Evolutionary conservation across 108 stramenopile species (phyloP), one percentile per base, ranked within the genome.

Genomic region (Tribonema minus): DNA sequence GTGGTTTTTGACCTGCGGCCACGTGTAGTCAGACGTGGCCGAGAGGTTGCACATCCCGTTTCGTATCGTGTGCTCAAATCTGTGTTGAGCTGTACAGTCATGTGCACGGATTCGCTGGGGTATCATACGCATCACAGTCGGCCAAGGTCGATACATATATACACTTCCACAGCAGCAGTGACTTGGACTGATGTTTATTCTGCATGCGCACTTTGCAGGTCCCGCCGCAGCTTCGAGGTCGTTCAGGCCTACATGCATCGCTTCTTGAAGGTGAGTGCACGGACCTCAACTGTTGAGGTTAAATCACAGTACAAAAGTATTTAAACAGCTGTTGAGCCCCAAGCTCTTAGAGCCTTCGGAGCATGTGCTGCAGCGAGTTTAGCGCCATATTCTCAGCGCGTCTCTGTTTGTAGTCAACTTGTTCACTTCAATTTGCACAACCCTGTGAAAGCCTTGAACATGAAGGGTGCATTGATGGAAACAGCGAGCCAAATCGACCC

Each of bases 171-270:
- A 46, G 2, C 0, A 46, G 41, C 23, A 46, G 23, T 1, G 1
- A 12, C 23, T 23, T 20, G 23, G 20, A 23, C 12, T 46, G 1
- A 46, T 3, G 12, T 46, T 46, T 46, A 23, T 46, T 46, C 20
- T 3, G 12, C 1, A 12, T 41, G 35, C 27, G 3, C 12, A n/a
- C n/a, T n/a, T n/a, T n/a, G 46, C 58, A 78, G 76, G 37, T 67
- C 66, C 25, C 64, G 64, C 37, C 30, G 37, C 26, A 72, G 33
- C 64, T 82, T 82, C 25, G 81, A 82, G 27, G 81, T 73, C 61
- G 71, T 82, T 15, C 81, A 82, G 40, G 81, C 81, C 36, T 82
- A 82, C 60, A 60, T 82, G 26, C 71, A 72, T 39, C 64, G 81
- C 12, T 82, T 82, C 46, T 39, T 82, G 5, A 72, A 72, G 34